Evolutionary conservation across 2,329 filamentous ascomycete species (phyloP), one percentile per base, ranked within the genome.

Genomic region (Botrytis medusae): DNA sequence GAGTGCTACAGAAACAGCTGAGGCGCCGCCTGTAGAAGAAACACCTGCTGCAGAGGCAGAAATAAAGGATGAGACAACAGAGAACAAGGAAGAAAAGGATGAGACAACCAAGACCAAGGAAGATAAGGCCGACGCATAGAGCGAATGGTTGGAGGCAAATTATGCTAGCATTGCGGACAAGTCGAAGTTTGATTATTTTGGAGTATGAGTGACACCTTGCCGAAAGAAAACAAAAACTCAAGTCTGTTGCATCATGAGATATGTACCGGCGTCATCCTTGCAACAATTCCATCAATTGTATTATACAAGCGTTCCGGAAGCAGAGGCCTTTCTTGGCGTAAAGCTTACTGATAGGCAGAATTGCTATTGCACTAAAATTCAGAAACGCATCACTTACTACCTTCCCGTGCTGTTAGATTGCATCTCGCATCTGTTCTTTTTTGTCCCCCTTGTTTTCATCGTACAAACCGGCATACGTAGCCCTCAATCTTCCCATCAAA

Each of bases 391-490:
- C 6, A 57, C 48, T 37, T 48, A 51, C 46, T n/a, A 48, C 20
- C 34, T 37, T 25, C 40, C 37, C 1, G n/a, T n/a, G 59, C n/a
- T 62, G n/a, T 18, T 42, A 63, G 25, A 22, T 29, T 12, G 14
- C 25, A 40, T 14, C 18, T 5, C 29, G 37, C 16, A 25, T n/a
- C 37, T 14, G 8, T 40, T 62, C 22, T 16, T 62, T 40, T 40
- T n/a, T 1, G 5, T 42, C 60, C 12, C 22, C 60, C 25, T n/a
- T 42, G n/a, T 74, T 73, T 69, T 77, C 80, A 34, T 85, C 82
- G 78, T 91, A 91, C 77, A 91, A 74, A 34, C 85, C 83, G 14
- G 86, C 79, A 79, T 92, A 92, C 14, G 85, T 90, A 32, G 86
- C 89, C 74, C 83, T 86, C 70, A 92, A 81, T 72, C 90, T 84